These are phyloP conservation scores for Puccinia polysora DNA, from an alignment of 1,284 basidiomycete genomes.

Conservation along the genomic window DNA sequence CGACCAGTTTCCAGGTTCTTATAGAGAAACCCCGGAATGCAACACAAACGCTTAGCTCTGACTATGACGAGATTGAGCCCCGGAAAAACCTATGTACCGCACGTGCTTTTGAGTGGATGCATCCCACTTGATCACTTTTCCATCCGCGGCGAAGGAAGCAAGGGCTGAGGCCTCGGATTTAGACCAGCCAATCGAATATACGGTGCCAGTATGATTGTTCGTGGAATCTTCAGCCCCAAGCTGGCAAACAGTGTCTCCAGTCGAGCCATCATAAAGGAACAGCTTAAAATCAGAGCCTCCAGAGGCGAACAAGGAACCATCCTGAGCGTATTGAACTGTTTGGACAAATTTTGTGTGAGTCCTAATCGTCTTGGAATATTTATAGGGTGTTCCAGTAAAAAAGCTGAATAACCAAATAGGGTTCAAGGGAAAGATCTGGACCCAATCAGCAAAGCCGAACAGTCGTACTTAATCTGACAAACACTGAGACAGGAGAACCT, in stretches of 20 bases:
- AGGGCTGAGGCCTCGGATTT: constrained; percentile 65
- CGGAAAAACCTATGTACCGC: constrained; percentile 8
- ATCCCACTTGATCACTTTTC: constrained; percentile 73
- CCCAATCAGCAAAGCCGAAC: not conserved
- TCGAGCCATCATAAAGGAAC: constrained; percentile 87
- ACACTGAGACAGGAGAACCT: constrained; percentile 51
- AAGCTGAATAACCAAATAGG: constrained; percentile 2
- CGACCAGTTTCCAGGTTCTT: constrained; percentile 34
- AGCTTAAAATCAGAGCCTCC: constrained; percentile 85
- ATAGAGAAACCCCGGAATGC: not conserved
- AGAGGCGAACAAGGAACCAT: constrained; percentile 77
- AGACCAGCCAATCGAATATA: constrained; percentile 53
- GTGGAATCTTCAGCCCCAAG: constrained; percentile 67
- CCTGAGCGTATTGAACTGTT: constrained; percentile 76
- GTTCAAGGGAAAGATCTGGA: not conserved
- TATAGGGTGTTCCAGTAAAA: constrained; percentile 71
- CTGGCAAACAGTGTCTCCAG: constrained; percentile 71
- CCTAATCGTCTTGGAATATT: constrained; percentile 72
- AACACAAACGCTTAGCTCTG: no score
- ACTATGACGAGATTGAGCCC: not conserved
- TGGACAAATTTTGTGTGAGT: constrained; percentile 92
- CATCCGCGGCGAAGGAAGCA: constrained; percentile 79
- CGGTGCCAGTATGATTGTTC: constrained; percentile 55
- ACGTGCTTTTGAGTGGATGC: constrained; percentile 25
- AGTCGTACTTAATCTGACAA: not conserved